Evolutionary conservation across 768 basidiomycete species (phyloP).

Genomic region (Amanita pallidorosea): DNA sequence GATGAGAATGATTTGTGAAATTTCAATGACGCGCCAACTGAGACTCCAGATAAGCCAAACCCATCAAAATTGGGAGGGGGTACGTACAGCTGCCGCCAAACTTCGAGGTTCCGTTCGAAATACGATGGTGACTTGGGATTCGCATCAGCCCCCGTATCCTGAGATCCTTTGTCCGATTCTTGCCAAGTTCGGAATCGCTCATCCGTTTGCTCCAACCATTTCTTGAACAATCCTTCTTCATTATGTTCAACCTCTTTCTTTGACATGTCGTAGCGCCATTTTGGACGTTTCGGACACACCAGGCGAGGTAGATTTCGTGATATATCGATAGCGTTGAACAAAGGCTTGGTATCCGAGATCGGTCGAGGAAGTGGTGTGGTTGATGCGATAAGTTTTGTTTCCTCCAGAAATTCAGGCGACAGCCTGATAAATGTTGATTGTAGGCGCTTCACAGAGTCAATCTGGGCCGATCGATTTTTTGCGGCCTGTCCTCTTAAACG

Average conservation of each 20-base stretch:
- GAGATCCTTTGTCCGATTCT: conserved; percentile 9
- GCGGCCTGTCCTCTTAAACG: conserved; percentile 3
- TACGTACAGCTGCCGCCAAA: conserved; percentile 86
- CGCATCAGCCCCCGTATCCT: neutral
- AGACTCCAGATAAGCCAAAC: conserved; percentile 5
- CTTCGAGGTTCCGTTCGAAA: conserved; percentile 87
- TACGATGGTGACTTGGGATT: conserved; percentile 54
- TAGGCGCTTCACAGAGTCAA: conserved; percentile 37
- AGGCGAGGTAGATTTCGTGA: conserved; percentile 15
- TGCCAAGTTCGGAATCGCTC: conserved; percentile 43
- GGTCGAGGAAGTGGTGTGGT: conserved; percentile 45
- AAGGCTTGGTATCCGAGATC: conserved; percentile 27
- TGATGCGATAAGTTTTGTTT: conserved; percentile 46
- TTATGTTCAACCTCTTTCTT: conserved; percentile 87
- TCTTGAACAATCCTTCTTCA: conserved; percentile 74
- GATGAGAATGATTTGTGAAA: conserved; percentile 79
- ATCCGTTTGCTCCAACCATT: conserved; percentile 69
- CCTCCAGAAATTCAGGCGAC: conserved; percentile 46
- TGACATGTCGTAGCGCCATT: conserved; percentile 78
- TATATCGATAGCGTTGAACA: conserved; percentile 20
- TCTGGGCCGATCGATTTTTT: conserved; percentile 11
- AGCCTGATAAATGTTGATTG: conserved; percentile 66
- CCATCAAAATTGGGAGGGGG: neutral
- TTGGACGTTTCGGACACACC: conserved; percentile 62
- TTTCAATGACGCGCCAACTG: conserved; percentile 91